Base-by-base conservation (phyloP, 495 filamentous ascomycete species). In the Daldinia vernicosa region DNA sequence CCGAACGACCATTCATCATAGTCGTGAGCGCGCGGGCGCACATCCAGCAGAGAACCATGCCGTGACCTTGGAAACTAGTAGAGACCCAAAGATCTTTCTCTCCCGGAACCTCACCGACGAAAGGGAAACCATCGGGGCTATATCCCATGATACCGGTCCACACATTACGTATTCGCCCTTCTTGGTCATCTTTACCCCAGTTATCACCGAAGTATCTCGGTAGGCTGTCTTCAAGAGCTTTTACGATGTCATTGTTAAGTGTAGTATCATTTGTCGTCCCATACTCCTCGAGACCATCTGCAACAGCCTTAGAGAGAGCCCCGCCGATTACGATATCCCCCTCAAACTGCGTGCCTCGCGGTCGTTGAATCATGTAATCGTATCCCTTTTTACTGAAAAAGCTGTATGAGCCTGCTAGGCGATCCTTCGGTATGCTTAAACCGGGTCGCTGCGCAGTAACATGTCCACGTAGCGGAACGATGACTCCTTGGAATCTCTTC, bases 311-410 rank as follows among this genome's bases (percentile, higher is more conserved):
- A 0, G 82, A 85, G 4, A 90, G 79, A 4, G 90, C 91, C 12
- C 92, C 90, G 8, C 92, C 86, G 28, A 93, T 92, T 37, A 92
- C 78, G n/a, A 92, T 86, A 60, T 93, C 89, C 4, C 87, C 86
- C 12, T 76, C 82, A 15, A 80, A 80, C 19, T 53, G 60, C 5
- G 77, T 75, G 1, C 80, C 83, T 30, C 74, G 68, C 0, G 88
- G 88, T 0, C 88, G 79, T 26, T 86, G 81, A 3, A 92, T 86
- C 84, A 93, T 88, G 65, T 93, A 94, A 58, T 89, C 83, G 75
- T 89, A 85, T 7, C 90, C 85, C 50, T 81, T 69, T 47, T 81
- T 74, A 70, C 90, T 89, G 30, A 89, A 83, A 60, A 90, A 90
- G 19, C 86, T 89, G 50, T 89, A 90, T 12, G 89, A 90, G 6